Evolutionary conservation across 495 filamentous ascomycete species (phyloP).

Genomic region (Aspergillus cristatus): DNA sequence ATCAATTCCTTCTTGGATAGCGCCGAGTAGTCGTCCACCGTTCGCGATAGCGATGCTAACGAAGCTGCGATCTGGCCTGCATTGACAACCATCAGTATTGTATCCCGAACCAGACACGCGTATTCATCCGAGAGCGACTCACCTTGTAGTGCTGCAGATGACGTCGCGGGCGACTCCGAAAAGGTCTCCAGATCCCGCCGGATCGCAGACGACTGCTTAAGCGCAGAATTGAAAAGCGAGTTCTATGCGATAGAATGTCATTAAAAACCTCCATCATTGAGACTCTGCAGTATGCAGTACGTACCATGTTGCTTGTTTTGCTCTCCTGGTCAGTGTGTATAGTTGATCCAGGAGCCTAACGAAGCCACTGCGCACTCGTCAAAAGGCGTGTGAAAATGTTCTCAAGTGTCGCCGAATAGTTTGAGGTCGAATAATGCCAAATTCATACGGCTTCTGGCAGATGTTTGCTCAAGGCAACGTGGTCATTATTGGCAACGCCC

Average conservation of each 20-base stretch:
- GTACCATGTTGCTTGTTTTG: slow-evolving; percentile 10
- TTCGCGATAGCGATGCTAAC: slow-evolving; percentile 78
- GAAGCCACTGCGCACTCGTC: too few species aligned
- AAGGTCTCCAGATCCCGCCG: slow-evolving; percentile 75
- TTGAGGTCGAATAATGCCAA: too few species aligned
- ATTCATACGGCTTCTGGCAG: too few species aligned
- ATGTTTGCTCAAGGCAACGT: too few species aligned
- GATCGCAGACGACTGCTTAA: slow-evolving; percentile 84
- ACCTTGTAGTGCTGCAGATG: slow-evolving; percentile 60
- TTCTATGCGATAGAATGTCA: slow-evolving; percentile 42
- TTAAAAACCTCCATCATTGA: neutral
- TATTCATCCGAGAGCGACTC: slow-evolving; percentile 3
- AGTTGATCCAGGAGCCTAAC: too few species aligned
- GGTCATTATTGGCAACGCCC: neutral
- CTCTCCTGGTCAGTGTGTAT: too few species aligned
- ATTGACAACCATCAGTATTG: too few species aligned
- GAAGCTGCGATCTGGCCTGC: slow-evolving; percentile 74
- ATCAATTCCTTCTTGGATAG: slow-evolving; percentile 83
- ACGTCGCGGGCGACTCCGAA: slow-evolving; percentile 48
- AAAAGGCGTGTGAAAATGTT: slow-evolving; percentile 4
- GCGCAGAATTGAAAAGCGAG: slow-evolving; percentile 88
- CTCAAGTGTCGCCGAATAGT: too few species aligned
- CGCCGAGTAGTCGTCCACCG: slow-evolving; percentile 83
- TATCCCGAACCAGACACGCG: too few species aligned
- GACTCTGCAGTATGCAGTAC: neutral